These are phyloP conservation scores for Funneliformis geosporum DNA, from an alignment of 192 early-diverging fungal genomes.

Conservation along the genomic window DNA sequence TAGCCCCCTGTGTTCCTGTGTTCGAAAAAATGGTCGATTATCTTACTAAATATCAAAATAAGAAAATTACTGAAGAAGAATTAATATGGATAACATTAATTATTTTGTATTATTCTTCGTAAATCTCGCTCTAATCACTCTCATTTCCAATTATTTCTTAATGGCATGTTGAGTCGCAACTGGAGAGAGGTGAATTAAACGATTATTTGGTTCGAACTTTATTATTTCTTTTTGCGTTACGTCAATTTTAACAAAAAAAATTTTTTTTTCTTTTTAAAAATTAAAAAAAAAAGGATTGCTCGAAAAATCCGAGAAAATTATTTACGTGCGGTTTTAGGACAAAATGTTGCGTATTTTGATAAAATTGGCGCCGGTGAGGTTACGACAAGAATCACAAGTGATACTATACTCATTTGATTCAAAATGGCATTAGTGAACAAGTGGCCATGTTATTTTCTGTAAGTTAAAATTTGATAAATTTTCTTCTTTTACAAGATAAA, in stretches of 20 bases:
- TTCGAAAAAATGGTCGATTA: neutral
- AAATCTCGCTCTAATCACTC: neutral
- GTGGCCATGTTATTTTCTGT: slow-evolving; percentile 61
- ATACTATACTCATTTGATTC: slow-evolving; percentile 87
- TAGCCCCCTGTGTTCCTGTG: too few relatives aligned
- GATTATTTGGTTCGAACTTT: too few relatives aligned
- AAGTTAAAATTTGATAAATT: neutral
- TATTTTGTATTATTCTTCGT: neutral
- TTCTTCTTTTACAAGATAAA: neutral
- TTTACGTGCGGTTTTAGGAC: slow-evolving; percentile 75
- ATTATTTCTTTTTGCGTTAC: too few relatives aligned
- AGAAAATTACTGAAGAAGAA: neutral
- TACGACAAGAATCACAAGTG: slow-evolving; percentile 83
- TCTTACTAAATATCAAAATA: neutral
- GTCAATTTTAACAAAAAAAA: too few relatives aligned
- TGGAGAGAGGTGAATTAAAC: neutral
- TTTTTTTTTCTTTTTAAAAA: too few relatives aligned
- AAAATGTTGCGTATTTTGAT: slow-evolving; percentile 92
- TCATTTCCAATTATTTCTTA: neutral
- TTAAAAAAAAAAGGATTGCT: slow-evolving; percentile 28
- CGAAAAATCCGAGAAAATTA: slow-evolving; percentile 77
- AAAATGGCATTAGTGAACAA: slow-evolving; percentile 89
- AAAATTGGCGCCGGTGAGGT: slow-evolving; percentile 71
- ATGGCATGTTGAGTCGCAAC: neutral
- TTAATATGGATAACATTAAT: neutral